Evolutionary conservation across 2,329 filamentous ascomycete genomes (phyloP).

Genomic region (Phialemonium atrogriseum): DNA sequence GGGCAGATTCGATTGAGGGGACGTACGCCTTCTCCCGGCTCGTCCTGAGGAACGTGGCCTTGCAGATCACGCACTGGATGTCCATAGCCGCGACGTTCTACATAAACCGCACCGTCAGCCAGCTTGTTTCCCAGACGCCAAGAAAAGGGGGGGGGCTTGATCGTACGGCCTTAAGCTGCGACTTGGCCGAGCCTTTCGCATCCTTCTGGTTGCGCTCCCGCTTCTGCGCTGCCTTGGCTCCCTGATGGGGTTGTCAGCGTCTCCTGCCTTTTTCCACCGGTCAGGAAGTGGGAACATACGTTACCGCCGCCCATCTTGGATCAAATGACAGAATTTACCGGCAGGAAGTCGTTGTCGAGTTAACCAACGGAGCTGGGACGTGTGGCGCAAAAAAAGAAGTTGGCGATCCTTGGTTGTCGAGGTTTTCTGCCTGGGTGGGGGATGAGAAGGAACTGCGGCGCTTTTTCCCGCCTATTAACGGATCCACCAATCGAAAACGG

Average conservation of each 20-base stretch:
- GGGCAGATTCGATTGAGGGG: background rate
- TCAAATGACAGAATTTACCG: background rate
- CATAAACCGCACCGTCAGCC: background rate
- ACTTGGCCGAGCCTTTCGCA: slow-evolving; percentile 47
- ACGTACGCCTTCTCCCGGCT: slow-evolving; percentile 62
- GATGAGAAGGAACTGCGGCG: too few species aligned
- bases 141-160: background rate
- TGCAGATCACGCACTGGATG: slow-evolving; percentile 71
- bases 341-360: too few species aligned
- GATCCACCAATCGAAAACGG: too few species aligned
- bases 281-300: slow-evolving; percentile 14
- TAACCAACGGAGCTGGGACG: background rate
- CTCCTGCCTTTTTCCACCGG: background rate
- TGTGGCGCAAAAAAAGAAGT: background rate
- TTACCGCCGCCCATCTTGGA: slow-evolving; percentile 24
- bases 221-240: slow-evolving; percentile 47
- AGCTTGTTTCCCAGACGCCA: too few species aligned
- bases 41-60: slow-evolving; percentile 71
- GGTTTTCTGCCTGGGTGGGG: too few species aligned
- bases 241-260: slow-evolving; percentile 15
- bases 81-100: slow-evolving; percentile 67
- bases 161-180: slow-evolving; percentile 60
- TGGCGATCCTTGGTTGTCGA: too few species aligned
- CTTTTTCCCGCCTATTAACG: too few species aligned
- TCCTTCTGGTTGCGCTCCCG: slow-evolving; percentile 64